These are phyloP conservation scores for Diaporthe sp. DNA, from an alignment of 2,329 filamentous ascomycete genomes.

Conservation along the genomic window DNA sequence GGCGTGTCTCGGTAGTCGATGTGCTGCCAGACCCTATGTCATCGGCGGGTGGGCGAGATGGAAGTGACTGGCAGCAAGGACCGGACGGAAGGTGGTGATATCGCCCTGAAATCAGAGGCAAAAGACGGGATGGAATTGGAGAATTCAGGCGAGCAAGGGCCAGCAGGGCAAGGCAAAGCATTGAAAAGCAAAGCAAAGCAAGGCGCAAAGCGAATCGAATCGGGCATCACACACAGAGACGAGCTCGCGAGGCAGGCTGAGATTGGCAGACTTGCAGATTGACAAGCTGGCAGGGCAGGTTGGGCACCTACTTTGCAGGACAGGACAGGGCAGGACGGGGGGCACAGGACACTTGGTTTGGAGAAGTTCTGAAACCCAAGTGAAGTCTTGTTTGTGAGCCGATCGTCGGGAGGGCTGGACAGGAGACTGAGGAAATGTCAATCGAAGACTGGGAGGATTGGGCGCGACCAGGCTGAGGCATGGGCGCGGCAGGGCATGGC, in stretches of 20 bases:
- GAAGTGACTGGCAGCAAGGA: background rate
- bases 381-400: conserved; percentile 24
- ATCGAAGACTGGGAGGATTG: conserved; percentile 9
- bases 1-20: conserved; percentile 31
- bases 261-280: conserved; percentile 2
- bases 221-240: background rate
- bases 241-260: conserved; percentile 20
- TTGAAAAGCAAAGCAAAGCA: background rate
- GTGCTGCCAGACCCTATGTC: conserved; percentile 19
- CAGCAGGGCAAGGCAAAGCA: background rate
- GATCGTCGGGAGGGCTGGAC: conserved; percentile 23
- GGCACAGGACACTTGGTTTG: conserved; percentile 12
- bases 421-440: conserved; percentile 14
- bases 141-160: background rate
- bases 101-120: conserved; percentile 13
- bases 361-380: background rate
- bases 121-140: conserved; percentile 23
- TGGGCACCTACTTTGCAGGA: background rate
- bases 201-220: background rate
- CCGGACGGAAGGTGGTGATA: conserved; percentile 14
- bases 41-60: background rate
- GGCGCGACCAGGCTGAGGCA: conserved; percentile 7
- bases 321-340: background rate
- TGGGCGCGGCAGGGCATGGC: background rate
- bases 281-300: background rate